Conservation (phyloP, 192 early-diverging fungal genomes). For the Linnemannia exigua region DNA sequence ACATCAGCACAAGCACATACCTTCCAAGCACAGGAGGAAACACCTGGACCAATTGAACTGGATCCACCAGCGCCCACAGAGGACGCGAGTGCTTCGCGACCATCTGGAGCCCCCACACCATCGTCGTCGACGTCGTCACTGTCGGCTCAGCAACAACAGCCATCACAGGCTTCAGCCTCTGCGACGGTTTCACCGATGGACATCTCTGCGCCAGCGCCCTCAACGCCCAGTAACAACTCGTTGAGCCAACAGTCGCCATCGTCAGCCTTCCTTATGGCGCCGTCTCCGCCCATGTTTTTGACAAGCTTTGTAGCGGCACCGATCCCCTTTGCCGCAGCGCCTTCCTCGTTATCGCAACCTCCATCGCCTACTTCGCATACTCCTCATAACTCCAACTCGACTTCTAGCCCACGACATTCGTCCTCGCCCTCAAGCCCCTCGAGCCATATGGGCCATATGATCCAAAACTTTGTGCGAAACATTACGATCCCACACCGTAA, state of each 20-base stretch:
- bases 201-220: slow-evolving; percentile 11
- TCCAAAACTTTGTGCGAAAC: slow-evolving; percentile 52
- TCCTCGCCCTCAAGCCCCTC: slow-evolving; percentile 29
- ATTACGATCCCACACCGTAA: slow-evolving; percentile 48
- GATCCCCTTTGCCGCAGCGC: slow-evolving; percentile 27
- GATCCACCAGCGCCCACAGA: neutral
- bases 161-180: neutral
- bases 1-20: slow-evolving; percentile 22
- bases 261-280: slow-evolving; percentile 45
- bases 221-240: neutral
- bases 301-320: slow-evolving; percentile 34
- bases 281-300: slow-evolving; percentile 46
- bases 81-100: neutral
- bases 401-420: neutral
- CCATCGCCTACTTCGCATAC: neutral
- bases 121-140: slow-evolving; percentile 6
- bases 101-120: neutral
- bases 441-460: slow-evolving; percentile 46
- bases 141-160: slow-evolving; percentile 11
- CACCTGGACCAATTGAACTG: slow-evolving; percentile 6
- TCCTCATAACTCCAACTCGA: neutral
- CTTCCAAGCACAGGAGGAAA: slow-evolving; percentile 20
- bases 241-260: slow-evolving; percentile 45
- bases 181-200: slow-evolving; percentile 34
- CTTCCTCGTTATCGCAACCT: neutral